Conservation (phyloP, 106 monocot species). For the Allium sativum region DNA sequence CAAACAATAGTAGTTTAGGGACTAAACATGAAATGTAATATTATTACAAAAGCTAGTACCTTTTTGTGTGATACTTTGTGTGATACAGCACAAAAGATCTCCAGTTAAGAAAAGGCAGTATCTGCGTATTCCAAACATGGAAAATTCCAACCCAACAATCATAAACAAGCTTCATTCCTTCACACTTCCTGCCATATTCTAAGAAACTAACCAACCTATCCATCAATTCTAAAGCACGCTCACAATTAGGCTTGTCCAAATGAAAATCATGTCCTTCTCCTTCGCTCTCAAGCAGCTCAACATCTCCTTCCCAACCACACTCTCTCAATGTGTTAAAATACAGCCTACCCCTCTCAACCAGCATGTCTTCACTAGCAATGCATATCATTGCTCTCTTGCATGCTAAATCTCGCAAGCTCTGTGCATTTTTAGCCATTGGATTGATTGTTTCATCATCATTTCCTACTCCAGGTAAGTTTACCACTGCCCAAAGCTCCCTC, state of each 20-base stretch:
- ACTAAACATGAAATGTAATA: too few relatives aligned
- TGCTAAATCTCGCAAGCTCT: conserved; percentile 3
- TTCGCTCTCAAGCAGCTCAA: background rate
- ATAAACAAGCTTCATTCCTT: background rate
- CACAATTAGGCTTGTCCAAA: conserved; percentile 11
- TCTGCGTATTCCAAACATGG: too few relatives aligned
- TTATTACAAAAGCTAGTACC: too few relatives aligned
- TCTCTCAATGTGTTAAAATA: conserved; percentile 10
- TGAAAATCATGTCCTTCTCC: conserved; percentile 32
- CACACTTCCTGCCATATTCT: background rate
- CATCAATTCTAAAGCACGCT: conserved; percentile 16
- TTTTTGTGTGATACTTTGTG: too few relatives aligned
- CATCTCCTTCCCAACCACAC: conserved; percentile 7
- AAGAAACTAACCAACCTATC: conserved; percentile 9
- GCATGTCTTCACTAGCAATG: conserved; percentile 1
- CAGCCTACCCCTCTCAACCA: conserved; percentile 12
- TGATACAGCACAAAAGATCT: too few relatives aligned
- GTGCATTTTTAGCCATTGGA: conserved; percentile 3
- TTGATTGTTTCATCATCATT: conserved; percentile 8
- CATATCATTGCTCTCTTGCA: conserved; percentile 9
- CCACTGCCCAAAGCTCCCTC: conserved; percentile 12
- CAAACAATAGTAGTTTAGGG: too few relatives aligned
- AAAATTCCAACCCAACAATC: too few relatives aligned
- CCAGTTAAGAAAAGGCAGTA: too few relatives aligned
- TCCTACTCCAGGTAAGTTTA: background rate